Evolutionary conservation across 192 early-diverging fungal genomes (phyloP).

Genomic region (Phycomyces blakesleeanus): DNA sequence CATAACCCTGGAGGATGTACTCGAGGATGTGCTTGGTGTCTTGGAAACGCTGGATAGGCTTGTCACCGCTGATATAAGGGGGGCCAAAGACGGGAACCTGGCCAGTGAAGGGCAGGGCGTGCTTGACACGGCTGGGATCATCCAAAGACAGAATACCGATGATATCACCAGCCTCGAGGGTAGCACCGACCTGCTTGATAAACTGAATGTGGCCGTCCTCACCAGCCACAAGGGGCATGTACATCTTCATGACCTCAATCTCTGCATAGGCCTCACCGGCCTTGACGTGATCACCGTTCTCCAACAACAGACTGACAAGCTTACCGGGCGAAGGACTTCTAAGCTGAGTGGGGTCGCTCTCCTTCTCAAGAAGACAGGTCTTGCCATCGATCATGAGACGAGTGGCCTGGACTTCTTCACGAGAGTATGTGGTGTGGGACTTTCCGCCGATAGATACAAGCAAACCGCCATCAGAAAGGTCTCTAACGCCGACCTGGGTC

Average conservation of each 20-base stretch:
- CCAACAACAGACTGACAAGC: constrained; percentile 89
- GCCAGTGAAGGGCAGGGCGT: constrained; percentile 80
- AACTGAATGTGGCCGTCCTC: constrained; percentile 90
- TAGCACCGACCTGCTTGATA: constrained; percentile 81
- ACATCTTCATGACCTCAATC: constrained; percentile 99
- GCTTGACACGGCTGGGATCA: constrained; percentile 88
- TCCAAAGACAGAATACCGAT: constrained; percentile 91
- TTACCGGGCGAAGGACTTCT: constrained; percentile 96
- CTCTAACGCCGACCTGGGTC: constrained; percentile 79
- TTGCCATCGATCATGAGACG: constrained; percentile 88
- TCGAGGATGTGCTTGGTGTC: constrained; percentile 61
- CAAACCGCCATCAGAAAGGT: constrained; percentile 88
- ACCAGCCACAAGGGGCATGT: constrained; percentile 92
- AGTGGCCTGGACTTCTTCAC: constrained; percentile 86
- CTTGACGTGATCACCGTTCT: constrained; percentile 88
- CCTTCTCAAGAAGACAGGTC: constrained; percentile 91
- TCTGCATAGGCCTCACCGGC: constrained; percentile 92
- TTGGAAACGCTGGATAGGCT: constrained; percentile 81
- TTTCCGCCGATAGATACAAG: constrained; percentile 88
- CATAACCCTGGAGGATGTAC: constrained; percentile 84
- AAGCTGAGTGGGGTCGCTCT: constrained; percentile 95
- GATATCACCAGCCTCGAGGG: constrained; percentile 87
- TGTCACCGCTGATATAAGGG: constrained; percentile 81
- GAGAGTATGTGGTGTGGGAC: constrained; percentile 85
- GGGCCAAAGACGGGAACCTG: constrained; percentile 67